Evolutionary conservation across 2,329 filamentous ascomycete genomes (phyloP).

Genomic region (Penicillium glabrum): DNA sequence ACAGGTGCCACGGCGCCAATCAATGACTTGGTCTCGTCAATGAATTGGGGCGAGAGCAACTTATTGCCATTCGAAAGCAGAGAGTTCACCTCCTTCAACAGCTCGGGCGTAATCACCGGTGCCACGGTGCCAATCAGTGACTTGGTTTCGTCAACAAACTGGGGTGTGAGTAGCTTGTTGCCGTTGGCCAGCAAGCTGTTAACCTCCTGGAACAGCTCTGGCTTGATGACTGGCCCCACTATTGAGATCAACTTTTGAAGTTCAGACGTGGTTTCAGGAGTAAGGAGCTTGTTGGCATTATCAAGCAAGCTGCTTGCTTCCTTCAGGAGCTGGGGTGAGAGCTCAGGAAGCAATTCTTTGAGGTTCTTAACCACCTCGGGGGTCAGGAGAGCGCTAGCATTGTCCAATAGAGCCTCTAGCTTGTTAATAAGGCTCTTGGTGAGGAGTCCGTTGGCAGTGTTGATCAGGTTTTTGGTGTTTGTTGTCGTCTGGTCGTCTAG

Average conservation of each 20-base stretch:
- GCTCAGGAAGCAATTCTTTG: conserved; percentile 1
- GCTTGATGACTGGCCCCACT: conserved; percentile 18
- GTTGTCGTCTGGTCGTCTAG: conserved; percentile 32
- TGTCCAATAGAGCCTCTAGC: conserved; percentile 12
- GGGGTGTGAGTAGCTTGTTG: conserved; percentile 31
- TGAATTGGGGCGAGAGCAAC: conserved; percentile 32
- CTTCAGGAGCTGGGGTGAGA: conserved; percentile 1
- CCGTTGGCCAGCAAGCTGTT: conserved; percentile 22
- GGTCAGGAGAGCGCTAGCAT: background rate
- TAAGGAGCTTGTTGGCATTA: conserved; percentile 14
- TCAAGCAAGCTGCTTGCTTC: conserved; percentile 5
- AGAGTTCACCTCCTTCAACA: conserved; percentile 24
- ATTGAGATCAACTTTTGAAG: conserved; percentile 13
- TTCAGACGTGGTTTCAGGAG: conserved; percentile 4
- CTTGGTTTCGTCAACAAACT: conserved; percentile 29
- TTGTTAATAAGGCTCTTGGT: conserved; percentile 31
- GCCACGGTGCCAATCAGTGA: conserved; percentile 22
- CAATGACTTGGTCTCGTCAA: conserved; percentile 24
- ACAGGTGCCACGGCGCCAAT: conserved; percentile 21
- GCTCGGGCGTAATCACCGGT: conserved; percentile 23
- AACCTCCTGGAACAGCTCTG: conserved; percentile 20
- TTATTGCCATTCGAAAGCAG: conserved; percentile 28
- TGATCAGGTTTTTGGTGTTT: conserved; percentile 25
- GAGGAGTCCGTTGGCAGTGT: conserved; percentile 16
- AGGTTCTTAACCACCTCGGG: conserved; percentile 1